Conservation (phyloP, 768 basidiomycete species). For the Favolaschia claudopus region DNA sequence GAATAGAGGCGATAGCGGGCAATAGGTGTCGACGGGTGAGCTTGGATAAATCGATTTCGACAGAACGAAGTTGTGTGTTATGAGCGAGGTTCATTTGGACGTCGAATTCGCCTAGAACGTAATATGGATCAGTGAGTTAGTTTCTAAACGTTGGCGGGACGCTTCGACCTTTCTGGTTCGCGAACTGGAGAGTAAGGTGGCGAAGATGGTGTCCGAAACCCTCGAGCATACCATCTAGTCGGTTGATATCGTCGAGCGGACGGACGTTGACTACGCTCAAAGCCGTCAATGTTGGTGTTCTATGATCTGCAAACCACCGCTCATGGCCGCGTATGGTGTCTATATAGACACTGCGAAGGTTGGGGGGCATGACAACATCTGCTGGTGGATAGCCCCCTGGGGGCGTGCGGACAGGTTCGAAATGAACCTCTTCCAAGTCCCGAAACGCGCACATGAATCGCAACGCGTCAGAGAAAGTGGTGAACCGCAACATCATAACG, state of each 20-base stretch:
- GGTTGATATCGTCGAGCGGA: slow-evolving; percentile 11
- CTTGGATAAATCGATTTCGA: slow-evolving; percentile 16
- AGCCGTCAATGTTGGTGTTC: neutral
- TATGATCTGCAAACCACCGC: slow-evolving; percentile 19
- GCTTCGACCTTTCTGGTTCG: slow-evolving; percentile 5
- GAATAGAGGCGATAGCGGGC: neutral
- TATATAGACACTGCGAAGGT: slow-evolving; percentile 4
- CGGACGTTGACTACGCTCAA: slow-evolving; percentile 10
- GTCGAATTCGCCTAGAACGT: slow-evolving; percentile 8
- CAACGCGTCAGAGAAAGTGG: neutral
- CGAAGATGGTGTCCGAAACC: slow-evolving; percentile 1
- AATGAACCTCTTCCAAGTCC: slow-evolving; percentile 9
- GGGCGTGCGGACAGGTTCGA: slow-evolving; percentile 11
- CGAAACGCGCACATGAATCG: slow-evolving; percentile 14
- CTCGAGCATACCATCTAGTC: slow-evolving; percentile 11
- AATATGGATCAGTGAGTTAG: neutral
- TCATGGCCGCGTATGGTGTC: slow-evolving; percentile 16
- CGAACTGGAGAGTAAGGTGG: slow-evolving; percentile 18
- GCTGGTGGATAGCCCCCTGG: slow-evolving; percentile 8
- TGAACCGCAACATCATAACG: slow-evolving; percentile 15
- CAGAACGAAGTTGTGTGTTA: slow-evolving; percentile 11
- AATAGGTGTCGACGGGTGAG: slow-evolving; percentile 15
- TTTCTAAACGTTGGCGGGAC: neutral
- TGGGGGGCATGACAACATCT: neutral
- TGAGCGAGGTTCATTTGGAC: slow-evolving; percentile 2